A percentile compares a stretch with the other conserved stretches of the same genome.
These are phyloP conservation scores for Trichophyton verrucosum DNA, from an alignment of 2,329 filamentous ascomycete genomes.

Conservation along the genomic window DNA sequence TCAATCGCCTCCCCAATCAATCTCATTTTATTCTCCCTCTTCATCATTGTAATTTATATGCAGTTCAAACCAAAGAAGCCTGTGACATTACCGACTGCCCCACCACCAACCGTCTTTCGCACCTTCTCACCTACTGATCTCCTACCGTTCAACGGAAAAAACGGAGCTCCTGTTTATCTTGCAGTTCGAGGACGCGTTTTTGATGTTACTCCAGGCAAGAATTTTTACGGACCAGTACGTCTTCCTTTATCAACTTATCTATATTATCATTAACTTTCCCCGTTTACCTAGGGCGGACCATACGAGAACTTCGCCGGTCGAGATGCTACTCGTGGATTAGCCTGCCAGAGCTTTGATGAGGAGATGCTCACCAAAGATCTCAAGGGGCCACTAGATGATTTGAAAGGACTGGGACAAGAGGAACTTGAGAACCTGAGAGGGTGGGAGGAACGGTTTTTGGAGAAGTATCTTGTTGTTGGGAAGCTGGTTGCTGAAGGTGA, in stretches of 20 bases:
- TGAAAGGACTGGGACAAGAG: constrained; percentile 58
- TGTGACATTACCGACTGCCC: constrained; percentile 41
- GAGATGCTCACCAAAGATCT: constrained; percentile 90
- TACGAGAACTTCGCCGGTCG: constrained; percentile 94
- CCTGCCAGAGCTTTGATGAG: constrained; percentile 84
- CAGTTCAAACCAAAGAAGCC: constrained; percentile 45
- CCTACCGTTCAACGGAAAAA: constrained; percentile 69
- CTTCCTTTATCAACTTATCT: not conserved
- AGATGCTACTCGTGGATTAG: constrained; percentile 78
- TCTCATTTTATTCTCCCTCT: constrained; percentile 46
- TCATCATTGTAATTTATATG: constrained; percentile 45
- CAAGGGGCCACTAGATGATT: constrained; percentile 64
- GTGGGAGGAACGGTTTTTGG: constrained; percentile 86
- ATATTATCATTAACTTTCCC: not conserved
- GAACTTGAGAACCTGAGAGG: constrained; percentile 72
- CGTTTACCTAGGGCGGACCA: constrained; percentile 51
- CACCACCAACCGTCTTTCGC: constrained; percentile 65
- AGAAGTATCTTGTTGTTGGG: constrained; percentile 94
- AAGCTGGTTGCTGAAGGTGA: constrained; percentile 59
- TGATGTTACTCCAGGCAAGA: constrained; percentile 72
- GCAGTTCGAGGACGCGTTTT: constrained; percentile 87
- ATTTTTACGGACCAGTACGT: constrained; percentile 75
- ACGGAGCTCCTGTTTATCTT: constrained; percentile 66
- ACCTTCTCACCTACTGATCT: constrained; percentile 74
- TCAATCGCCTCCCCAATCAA: constrained; percentile 49